These are phyloP conservation scores for Candida ficus DNA, from an alignment of 805 yeast species.

Conservation along the genomic window DNA sequence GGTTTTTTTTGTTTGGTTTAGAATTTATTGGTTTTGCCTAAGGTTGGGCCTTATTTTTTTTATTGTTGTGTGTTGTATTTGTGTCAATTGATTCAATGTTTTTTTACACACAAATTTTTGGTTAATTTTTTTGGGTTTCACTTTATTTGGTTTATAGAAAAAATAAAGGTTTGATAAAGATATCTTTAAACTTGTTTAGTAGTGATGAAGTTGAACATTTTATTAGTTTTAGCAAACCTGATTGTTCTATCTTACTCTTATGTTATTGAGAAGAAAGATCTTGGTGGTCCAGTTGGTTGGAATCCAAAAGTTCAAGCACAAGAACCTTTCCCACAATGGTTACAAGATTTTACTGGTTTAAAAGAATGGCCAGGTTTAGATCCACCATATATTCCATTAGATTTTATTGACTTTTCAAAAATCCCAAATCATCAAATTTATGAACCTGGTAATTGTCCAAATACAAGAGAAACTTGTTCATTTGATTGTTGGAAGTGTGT, in stretches of 20 bases:
- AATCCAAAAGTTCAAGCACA: constrained; percentile 22
- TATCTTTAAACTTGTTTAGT: too few relatives aligned
- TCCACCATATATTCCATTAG: constrained; percentile 85
- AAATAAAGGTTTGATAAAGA: neutral
- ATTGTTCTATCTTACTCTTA: neutral
- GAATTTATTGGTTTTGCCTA: too few relatives aligned
- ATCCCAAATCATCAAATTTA: constrained; percentile 49
- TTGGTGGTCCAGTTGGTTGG: constrained; percentile 23
- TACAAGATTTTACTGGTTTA: constrained; percentile 67
- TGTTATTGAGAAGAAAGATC: neutral
- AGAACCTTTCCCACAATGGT: constrained; percentile 74
- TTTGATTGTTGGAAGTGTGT: constrained; percentile 84
- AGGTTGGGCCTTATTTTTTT: too few relatives aligned
- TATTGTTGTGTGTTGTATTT: neutral
- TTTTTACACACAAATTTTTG: neutral
- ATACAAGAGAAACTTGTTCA: constrained; percentile 55
- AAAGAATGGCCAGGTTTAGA: constrained; percentile 77
- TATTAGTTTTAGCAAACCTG: neutral
- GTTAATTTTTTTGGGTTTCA: neutral
- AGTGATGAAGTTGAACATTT: neutral
- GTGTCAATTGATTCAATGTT: too few relatives aligned
- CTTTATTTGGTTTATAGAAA: neutral
- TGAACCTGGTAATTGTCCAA: constrained; percentile 56
- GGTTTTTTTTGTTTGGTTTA: too few relatives aligned
- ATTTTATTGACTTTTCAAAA: constrained; percentile 52